Base-by-base conservation (phyloP, 208 protist species). In the Trypanosoma lewisi region DNA sequence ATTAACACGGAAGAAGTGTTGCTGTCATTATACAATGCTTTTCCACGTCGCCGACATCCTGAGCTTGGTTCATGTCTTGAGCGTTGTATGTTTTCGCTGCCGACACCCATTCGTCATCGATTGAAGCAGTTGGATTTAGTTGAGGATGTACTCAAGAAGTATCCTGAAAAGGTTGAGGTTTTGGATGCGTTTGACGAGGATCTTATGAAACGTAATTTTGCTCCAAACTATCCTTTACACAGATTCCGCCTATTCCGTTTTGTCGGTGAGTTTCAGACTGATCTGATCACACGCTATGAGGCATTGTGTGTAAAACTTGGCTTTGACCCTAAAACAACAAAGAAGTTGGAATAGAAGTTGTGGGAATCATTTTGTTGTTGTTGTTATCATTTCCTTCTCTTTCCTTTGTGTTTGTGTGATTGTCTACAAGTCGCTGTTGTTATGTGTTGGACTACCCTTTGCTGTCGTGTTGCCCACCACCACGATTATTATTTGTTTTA, bases 111-210 rank as follows among this genome's bases (percentile, higher is more conserved):
- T n/a, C 64, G 63, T 2, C 31, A 70, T 5, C 77, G 77, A 2
- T 45, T 96, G 16, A 75, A 72, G 21, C 21, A 83, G 41, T 71
- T 90, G 21, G 80, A 96, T 33, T 74, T 91, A 37, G 70, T 83
- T 31, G 63, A 68, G 4, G 77, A 91, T 45, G 45, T 94, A 8
- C 72, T 93, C 41, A 67, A 41, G 4, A 52, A 58, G 36, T 87
- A 80, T 54, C 83, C 87, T 0, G 85, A 96, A 21, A 92, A 86
- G 54, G 85, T 96, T 27, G 86, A 84, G 68, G 17, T 87, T 6
- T 45, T 91, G 0, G 31, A 48, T 17, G 31, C 19, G 52, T 8
- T 63, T 42, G 67, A 65, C 31, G 59, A 63, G 21, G 61, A 66
- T 31, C 31, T 72, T 5, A 12, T 60, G n/a, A 75, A 78, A 12